phyloP scores from a whole-genome alignment of 2,329 filamentous ascomycete species.

The Venturia asperata region DNA sequence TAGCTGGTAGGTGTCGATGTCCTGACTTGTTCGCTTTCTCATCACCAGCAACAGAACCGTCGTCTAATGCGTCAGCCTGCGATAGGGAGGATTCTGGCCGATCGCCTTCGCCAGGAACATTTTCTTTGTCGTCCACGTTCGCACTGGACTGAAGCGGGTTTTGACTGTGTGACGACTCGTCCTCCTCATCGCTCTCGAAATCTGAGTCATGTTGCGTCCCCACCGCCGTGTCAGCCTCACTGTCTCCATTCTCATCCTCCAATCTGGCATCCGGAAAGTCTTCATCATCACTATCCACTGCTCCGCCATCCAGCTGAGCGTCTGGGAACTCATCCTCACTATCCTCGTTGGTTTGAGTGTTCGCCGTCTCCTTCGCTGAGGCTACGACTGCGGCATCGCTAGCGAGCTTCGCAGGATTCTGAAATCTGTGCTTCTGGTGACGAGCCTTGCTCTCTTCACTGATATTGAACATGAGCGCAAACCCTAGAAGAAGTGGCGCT shows the following conservation, averaged over 20 bases:
- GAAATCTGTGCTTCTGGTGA: constrained; percentile 66
- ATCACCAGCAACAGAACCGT: constrained; percentile 25
- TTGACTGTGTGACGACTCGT: constrained; percentile 25
- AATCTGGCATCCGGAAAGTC: constrained; percentile 23
- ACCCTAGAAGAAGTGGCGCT: constrained; percentile 77
- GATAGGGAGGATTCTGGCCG: not conserved
- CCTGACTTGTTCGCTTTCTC: constrained; percentile 26
- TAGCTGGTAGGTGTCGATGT: constrained; percentile 33
- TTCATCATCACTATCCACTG: constrained; percentile 23
- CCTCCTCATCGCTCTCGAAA: constrained; percentile 32
- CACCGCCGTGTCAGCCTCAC: constrained; percentile 23
- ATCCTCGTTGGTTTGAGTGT: constrained; percentile 30
- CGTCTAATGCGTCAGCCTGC: constrained; percentile 20
- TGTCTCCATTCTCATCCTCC: constrained; percentile 21
- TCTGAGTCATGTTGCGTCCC: constrained; percentile 17
- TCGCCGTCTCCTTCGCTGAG: constrained; percentile 24
- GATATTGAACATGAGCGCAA: constrained; percentile 80
- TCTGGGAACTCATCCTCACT: constrained; percentile 43
- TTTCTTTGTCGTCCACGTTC: constrained; percentile 21
- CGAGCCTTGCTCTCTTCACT: constrained; percentile 78
- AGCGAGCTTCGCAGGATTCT: constrained; percentile 30
- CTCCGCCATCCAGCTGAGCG: constrained; percentile 21
- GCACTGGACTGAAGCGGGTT: constrained; percentile 19
- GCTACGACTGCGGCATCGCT: constrained; percentile 16
- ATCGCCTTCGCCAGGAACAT: not conserved